Percentiles rank a stretch among this genome's conserved stretches.
Evolutionary conservation across 331 rosid genomes (phyloP).

Genomic region (Pyracantha coccinea): DNA sequence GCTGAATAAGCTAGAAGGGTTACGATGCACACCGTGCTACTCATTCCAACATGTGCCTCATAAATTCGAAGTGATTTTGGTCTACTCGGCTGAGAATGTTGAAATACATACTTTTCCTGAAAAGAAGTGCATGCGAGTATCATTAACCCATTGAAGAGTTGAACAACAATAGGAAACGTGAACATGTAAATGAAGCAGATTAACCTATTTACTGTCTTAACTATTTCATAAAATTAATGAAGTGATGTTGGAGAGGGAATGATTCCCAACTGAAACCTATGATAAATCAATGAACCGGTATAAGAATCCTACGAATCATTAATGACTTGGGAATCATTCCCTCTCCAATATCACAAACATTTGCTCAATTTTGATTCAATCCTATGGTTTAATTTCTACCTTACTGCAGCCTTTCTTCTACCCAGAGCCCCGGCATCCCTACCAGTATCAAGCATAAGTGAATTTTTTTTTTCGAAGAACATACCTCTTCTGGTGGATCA

Average conservation of each 20-base stretch:
- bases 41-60: constrained; percentile 94
- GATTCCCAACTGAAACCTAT: background rate
- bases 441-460: background rate
- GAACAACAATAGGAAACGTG: background rate
- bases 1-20: constrained; percentile 17
- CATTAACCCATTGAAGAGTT: constrained; percentile 3
- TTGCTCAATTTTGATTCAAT: background rate
- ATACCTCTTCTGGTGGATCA: constrained; percentile 97
- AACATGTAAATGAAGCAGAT: background rate
- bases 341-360: background rate
- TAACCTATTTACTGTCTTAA: background rate
- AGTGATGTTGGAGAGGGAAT: too few species aligned
- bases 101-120: constrained; percentile 73
- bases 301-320: background rate
- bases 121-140: constrained; percentile 11
- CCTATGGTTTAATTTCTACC: background rate
- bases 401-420: background rate
- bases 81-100: constrained; percentile 80
- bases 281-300: background rate
- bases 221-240: constrained; percentile 5
- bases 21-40: constrained; percentile 68
- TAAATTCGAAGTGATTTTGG: constrained; percentile 90
- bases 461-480: background rate
- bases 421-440: background rate
- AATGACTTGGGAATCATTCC: background rate